Base-by-base conservation (phyloP, 164 flowering plant genomes). In the Brasenia schreberi region DNA sequence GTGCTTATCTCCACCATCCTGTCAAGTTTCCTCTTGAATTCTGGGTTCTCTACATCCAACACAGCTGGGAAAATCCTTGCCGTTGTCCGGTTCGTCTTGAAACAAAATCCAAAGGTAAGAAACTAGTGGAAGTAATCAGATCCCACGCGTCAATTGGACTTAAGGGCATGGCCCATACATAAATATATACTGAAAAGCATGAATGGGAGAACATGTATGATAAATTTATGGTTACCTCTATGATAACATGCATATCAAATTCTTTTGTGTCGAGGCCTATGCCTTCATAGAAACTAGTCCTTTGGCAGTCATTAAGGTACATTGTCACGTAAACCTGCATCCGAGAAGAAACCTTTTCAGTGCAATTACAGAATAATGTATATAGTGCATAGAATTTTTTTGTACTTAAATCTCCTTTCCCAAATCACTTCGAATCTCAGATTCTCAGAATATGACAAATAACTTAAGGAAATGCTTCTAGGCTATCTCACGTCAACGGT, bases 61-160 rank as follows among this genome's bases (percentile, higher is more conserved):
- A 94, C 98, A 5, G 98, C 98, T 7, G 97, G 97, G 84, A 94
- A 94, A 18, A 94, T 87, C 77, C 98, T 82, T 0, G 98, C 98
- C 2, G 98, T 89, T 0, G 98, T 93, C 67, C 97, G 87, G 79
- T 93, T 93, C 18, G 98, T 93, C 98, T 93, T 88, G 77, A 72
- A 61, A 61, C 56, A 49, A 33, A 33, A 33, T 33, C 56, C 56
- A 49, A 49, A 49, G 16, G 16, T 14, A 33, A 33, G 39, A 33
- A 33, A 33, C 39, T 33, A 4, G 39, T 33, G 1, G 39, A 33
- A 33, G 16, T 14, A 14, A 14, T 49, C 56, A 49, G 56, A 49
- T 49, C 16, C 14, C 16, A 14, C 56, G 16, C 10, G 9, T 49
- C 10, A 14, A 49, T 49, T 49, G 56, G 16, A 9, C 9, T 3